Base-by-base conservation (phyloP, 345 rosid genomes). In the Hibiscus syriacus region DNA sequence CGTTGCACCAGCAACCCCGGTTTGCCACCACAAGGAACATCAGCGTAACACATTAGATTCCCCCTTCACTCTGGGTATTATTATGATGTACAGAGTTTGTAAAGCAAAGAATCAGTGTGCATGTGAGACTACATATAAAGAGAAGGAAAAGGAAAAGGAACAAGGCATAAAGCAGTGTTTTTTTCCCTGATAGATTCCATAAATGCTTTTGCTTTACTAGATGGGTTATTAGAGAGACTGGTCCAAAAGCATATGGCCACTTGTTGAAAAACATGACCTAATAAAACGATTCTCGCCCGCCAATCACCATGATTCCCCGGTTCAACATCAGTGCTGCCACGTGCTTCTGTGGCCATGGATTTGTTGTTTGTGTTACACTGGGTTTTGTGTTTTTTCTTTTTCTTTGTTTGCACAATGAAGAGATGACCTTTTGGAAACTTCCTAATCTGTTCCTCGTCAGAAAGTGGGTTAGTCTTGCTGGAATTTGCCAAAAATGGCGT, bases 21-120 rank as follows among this genome's bases (percentile, higher is more conserved):
- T 0, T 43, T 66, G 53, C 60, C 39, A 17, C 68, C 71, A 22
- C 55, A 22, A 41, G 64, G 68, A 10, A 34, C 36, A 14, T 25
- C 54, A 17, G 76, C 45, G 11, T 70, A 43, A 56, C 81, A 81
- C 85, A 79, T 83, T 22, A 29, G 55, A 26, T 10, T 61, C 6
- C 45, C 11, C 48, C 19, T 19, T 32, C 6, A 0, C 23, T 30
- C 30, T 8, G 11, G 26, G 8, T 39, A 20, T 50, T 50, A 32
- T 72, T 34, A 4, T 49, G 62, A 2, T 27, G 57, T 19, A 8
- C 26, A 20, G 14, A 55, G 55, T 13, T 69, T 17, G 16, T 36
- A 60, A 48, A 52, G 68, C 64, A 57, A 74, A 67, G 73, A 62
- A 73, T 73, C 58, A 49, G 19, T 2, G 70, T 11, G 20, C 6